Evolutionary conservation across 441 rosid species (phyloP).

Genomic region (Pelargonium citronellum): DNA sequence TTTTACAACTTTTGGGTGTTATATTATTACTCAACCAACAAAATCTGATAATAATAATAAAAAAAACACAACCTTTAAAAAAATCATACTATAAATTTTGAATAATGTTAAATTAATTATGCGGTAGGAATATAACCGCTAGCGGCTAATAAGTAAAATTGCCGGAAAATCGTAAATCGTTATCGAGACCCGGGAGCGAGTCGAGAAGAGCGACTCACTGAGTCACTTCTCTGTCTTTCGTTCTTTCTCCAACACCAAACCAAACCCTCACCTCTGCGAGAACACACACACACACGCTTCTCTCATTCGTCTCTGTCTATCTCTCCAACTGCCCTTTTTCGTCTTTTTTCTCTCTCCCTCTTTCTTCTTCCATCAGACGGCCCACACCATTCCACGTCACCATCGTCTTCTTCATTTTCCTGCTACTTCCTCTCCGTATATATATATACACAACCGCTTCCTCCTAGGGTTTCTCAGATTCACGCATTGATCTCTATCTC

Average conservation of each 20-base stretch:
- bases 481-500: conserved; percentile 10
- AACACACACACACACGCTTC: conserved; percentile 21
- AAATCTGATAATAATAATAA: too few species aligned
- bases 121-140: background rate
- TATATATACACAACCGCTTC: conserved; percentile 14
- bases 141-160: background rate
- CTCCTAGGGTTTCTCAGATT: conserved; percentile 64
- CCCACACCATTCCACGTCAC: conserved; percentile 63
- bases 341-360: conserved; percentile 46
- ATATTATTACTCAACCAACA: too few species aligned
- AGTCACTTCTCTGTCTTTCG: conserved; percentile 15
- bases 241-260: conserved; percentile 21
- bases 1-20: too few species aligned
- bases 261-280: conserved; percentile 11
- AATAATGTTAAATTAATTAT: too few species aligned
- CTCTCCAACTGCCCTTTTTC: conserved; percentile 51
- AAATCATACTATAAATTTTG: too few species aligned
- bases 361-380: conserved; percentile 48
- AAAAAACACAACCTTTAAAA: too few species aligned
- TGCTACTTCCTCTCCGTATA: conserved; percentile 27
- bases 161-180: background rate
- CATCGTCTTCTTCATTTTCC: conserved; percentile 75
- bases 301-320: conserved; percentile 24
- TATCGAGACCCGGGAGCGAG: background rate
- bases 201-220: conserved; percentile 10